Percentiles rank a stretch among this genome's conserved stretches.
phyloP scores from a whole-genome alignment of 495 filamentous ascomycete genomes.

The Talaromyces nanjingensis region DNA sequence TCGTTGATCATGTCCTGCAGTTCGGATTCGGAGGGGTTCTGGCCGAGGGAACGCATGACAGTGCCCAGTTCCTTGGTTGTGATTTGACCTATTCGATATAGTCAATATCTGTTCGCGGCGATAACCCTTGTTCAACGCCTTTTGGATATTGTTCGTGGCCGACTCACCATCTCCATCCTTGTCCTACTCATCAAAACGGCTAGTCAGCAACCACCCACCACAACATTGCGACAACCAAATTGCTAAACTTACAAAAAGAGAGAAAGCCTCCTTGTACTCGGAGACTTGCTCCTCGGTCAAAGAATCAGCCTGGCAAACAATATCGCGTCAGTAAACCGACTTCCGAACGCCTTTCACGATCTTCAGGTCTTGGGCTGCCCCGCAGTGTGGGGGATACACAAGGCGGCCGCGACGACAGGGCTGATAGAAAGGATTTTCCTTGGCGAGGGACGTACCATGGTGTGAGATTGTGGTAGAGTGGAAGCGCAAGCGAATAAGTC shows the following conservation, averaged over 20 bases:
- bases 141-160: constrained; percentile 11
- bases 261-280: constrained; percentile 99
- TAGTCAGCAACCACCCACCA: neutral
- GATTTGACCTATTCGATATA: constrained; percentile 73
- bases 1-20: constrained; percentile 99
- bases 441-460: constrained; percentile 24
- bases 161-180: constrained; percentile 99
- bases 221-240: neutral
- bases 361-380: constrained; percentile 21
- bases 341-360: neutral
- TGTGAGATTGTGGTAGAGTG: constrained; percentile 12
- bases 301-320: constrained; percentile 65
- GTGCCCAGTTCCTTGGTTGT: constrained; percentile 99
- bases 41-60: constrained; percentile 98
- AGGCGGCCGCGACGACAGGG: constrained; percentile 1
- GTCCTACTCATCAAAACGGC: constrained; percentile 55
- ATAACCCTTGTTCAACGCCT: too few species aligned
- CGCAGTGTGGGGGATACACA: constrained; percentile 29
- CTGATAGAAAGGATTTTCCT: neutral
- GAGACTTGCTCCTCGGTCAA: constrained; percentile 99
- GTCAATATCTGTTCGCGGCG: neutral
- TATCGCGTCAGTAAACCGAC: neutral
- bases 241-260: constrained; percentile 81
- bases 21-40: constrained; percentile 98
- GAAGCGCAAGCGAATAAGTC: neutral